Base-by-base conservation (phyloP, 345 rosid species). In the Conringia planisiliqua region DNA sequence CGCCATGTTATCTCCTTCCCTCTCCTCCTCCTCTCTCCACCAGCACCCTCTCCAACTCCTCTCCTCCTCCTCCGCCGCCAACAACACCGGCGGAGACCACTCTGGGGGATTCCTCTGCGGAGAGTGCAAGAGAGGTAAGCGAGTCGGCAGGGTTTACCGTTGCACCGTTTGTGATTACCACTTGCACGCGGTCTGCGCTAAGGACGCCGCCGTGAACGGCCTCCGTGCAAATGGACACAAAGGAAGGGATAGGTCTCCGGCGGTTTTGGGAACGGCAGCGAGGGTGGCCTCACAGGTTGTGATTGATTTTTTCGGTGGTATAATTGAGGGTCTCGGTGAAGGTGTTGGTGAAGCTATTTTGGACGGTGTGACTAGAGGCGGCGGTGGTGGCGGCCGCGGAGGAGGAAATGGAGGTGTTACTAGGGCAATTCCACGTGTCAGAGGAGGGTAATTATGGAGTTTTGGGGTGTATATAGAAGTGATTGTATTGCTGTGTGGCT, bases 141-240 rank as follows among this genome's bases (percentile, higher is more conserved):
- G 91, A 42, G 78, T 83, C 1, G 98, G 98, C 7, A 68, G 91
- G 47, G 83, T 84, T 2, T 94, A 87, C 83, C 82, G 81, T 1
- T 94, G 98, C 87, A 83, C 80, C 2, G 79, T 61, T 4, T 91
- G 98, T 14, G 85, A 88, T 18, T 94, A 94, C 74, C 85, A 86
- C 58, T 82, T 94, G 48, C 98, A 94, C 10, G 93, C 91, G 4
- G 85, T 87, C 46, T 93, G 98, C 20, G 97, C 95, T 2, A 93
- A 93, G 72, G 69, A 78, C 10, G 76, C 75, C 46, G 84, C 82
- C 73, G 88, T 88, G 24, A 91, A 89, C 44, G 97, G 97, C n/a
- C 89, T 91, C 12, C 73, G 73, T 1, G 90, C 79, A 2, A 83
- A 82, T 33, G 85, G 88, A 17, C 67, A 81, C 61, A 86, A 83